These are phyloP conservation scores for Keithomyces neogunnii DNA, from an alignment of 2,329 filamentous ascomycete species.

Conservation along the genomic window DNA sequence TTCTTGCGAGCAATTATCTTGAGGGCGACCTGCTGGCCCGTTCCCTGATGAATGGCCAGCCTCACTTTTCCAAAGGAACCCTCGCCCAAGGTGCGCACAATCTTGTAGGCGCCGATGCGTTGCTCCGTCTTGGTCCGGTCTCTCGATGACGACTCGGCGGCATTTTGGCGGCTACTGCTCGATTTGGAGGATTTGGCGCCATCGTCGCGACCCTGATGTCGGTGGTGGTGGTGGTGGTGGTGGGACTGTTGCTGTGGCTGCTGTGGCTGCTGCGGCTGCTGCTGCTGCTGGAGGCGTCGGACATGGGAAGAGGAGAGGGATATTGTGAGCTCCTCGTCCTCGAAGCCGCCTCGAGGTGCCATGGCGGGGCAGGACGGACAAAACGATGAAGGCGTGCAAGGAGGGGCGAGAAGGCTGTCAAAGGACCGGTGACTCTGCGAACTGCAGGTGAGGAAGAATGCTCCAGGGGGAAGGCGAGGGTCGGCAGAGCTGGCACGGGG, in stretches of 20 bases:
- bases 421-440: background rate
- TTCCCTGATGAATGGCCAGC: slow-evolving; percentile 85
- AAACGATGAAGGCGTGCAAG: background rate
- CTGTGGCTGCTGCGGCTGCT: slow-evolving; percentile 17
- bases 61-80: slow-evolving; percentile 99
- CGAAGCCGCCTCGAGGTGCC: slow-evolving; percentile 51
- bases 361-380: slow-evolving; percentile 22
- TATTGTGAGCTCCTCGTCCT: slow-evolving; percentile 78
- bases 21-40: slow-evolving; percentile 88
- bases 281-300: slow-evolving; percentile 38
- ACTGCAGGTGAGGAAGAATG: too few species aligned
- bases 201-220: slow-evolving; percentile 12
- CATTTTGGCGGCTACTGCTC: slow-evolving; percentile 21
- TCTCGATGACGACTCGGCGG: slow-evolving; percentile 23
- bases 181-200: slow-evolving; percentile 17
- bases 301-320: slow-evolving; percentile 59
- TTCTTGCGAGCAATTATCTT: slow-evolving; percentile 98
- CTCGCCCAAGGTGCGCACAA: slow-evolving; percentile 85
- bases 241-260: slow-evolving; percentile 19
- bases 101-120: slow-evolving; percentile 84
- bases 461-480: too few species aligned
- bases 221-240: slow-evolving; percentile 14
- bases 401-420: background rate
- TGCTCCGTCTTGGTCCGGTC: slow-evolving; percentile 60
- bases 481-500: too few species aligned